Evolutionary conservation across 352 stramenopile genomes (phyloP), one percentile per base, ranked within the genome.

Genomic region (Phytophthora pistaciae): DNA sequence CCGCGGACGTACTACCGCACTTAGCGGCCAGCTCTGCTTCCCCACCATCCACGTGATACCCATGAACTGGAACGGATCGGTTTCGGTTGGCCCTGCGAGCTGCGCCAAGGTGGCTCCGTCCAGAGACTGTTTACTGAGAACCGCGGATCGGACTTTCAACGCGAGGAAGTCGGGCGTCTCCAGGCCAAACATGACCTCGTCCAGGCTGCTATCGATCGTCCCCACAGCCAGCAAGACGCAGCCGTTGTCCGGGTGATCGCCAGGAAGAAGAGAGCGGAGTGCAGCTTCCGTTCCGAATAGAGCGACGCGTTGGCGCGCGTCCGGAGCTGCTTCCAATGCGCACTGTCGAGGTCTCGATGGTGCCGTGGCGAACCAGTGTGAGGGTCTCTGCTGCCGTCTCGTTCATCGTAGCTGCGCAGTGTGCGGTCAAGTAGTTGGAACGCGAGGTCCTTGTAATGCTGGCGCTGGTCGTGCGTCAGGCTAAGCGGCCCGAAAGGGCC

Each of bases 41-140:
- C 27, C 31, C 27, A 49, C 29, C 54, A 66, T 72, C 66, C 67
- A 81, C 27, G 55, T 68, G 36, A 82, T 57, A 7, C 44, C 50
- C 5, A 82, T 66, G 25, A 68, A 72, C n/a, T 70, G 70, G 29
- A 82, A 79, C 0, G 74, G 74, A 5, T 77, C 61, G 36, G 55
- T 21, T 3, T 46, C 58, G 21, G 54, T 72, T 13, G 74, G 70
- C 1, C 49, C 49, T 29, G 60, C 62, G 18, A 82, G 56, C 44
- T 63, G 60, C 8, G 73, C 62, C 25, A 82, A 59, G 49, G 77
- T 59, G 1, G 57, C 38, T 6, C 57, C 57, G 7, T 52, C 44
- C n/a, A 52, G 1, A 13, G 44, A n/a, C 14, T n/a, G 44, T 23
- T 52, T 52, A n/a, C 4, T n/a, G 20, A 52, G 44, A 25, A 20